Evolutionary conservation across 371 early-diverging fungal species (phyloP).

Genomic region (Apophysomyces elegans): DNA sequence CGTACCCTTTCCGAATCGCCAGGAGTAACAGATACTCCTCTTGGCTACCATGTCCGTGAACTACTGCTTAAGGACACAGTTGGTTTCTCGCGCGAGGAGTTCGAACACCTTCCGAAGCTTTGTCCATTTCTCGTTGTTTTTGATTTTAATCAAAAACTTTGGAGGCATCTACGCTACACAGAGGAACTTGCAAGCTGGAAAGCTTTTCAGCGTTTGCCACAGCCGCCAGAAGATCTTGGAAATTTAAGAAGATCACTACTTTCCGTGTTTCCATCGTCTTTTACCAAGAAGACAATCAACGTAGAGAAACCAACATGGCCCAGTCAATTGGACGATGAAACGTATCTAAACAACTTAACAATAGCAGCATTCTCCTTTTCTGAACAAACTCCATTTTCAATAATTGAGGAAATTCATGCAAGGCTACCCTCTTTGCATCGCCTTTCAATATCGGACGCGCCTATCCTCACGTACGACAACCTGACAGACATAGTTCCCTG

Average conservation of each 20-base stretch:
- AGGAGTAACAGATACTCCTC: neutral
- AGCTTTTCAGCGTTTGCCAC: neutral
- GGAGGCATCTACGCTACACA: neutral
- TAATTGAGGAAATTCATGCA: neutral
- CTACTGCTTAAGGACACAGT: neutral
- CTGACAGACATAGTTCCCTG: neutral
- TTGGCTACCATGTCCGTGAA: neutral
- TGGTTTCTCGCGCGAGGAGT: neutral
- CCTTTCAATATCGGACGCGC: neutral
- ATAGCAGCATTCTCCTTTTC: too few species aligned
- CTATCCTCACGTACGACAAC: neutral
- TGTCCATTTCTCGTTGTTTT: neutral
- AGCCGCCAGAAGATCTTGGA: neutral
- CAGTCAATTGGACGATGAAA: too few species aligned
- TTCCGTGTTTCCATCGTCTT: neutral
- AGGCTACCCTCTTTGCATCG: neutral
- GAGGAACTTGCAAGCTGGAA: neutral
- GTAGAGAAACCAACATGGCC: neutral
- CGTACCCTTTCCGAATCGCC: neutral
- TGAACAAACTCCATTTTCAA: neutral
- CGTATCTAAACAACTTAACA: too few species aligned
- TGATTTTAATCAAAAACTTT: neutral
- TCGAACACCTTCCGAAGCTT: neutral
- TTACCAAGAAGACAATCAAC: neutral
- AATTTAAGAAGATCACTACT: neutral